phyloP scores from a whole-genome alignment of 2,329 filamentous ascomycete genomes.

The Simplicillium sp. region DNA sequence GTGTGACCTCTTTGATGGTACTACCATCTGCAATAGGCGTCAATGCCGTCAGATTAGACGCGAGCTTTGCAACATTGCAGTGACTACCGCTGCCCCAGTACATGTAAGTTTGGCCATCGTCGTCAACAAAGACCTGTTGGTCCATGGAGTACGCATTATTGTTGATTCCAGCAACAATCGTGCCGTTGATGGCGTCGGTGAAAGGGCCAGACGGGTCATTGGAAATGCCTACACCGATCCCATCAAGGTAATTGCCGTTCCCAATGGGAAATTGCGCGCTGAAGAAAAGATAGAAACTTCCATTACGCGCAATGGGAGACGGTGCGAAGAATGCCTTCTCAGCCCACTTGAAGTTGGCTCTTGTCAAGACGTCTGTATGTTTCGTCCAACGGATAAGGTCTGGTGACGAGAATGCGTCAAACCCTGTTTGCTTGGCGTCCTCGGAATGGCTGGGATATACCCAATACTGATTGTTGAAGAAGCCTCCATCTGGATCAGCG shows the following conservation, averaged over 20 bases:
- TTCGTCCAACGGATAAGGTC: slow-evolving; percentile 40
- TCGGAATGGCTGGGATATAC: slow-evolving; percentile 36
- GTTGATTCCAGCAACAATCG: slow-evolving; percentile 25
- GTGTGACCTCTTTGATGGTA: slow-evolving; percentile 33
- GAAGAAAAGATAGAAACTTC: slow-evolving; percentile 40
- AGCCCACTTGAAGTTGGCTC: slow-evolving; percentile 26
- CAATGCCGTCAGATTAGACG: slow-evolving; percentile 29
- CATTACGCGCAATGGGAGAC: slow-evolving; percentile 29
- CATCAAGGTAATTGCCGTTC: slow-evolving; percentile 22
- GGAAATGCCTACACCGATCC: slow-evolving; percentile 24
- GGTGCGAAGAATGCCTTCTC: slow-evolving; percentile 37
- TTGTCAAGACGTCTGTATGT: slow-evolving; percentile 29
- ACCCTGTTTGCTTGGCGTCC: slow-evolving; percentile 37
- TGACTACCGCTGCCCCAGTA: slow-evolving; percentile 28
- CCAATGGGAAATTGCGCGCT: slow-evolving; percentile 35
- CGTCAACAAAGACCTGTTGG: slow-evolving; percentile 29
- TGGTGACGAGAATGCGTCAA: slow-evolving; percentile 39
- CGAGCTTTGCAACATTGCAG: slow-evolving; percentile 30
- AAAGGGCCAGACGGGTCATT: slow-evolving; percentile 24
- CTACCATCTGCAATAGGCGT: slow-evolving; percentile 28
- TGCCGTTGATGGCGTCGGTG: slow-evolving; percentile 20
- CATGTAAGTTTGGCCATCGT: slow-evolving; percentile 30
- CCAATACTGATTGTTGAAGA: slow-evolving; percentile 35
- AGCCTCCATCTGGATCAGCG: slow-evolving; percentile 38
- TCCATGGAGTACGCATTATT: slow-evolving; percentile 36